Base-by-base conservation (phyloP, 202 grass and related monocot genomes). In the Schoenoplectus tabernaemontani region DNA sequence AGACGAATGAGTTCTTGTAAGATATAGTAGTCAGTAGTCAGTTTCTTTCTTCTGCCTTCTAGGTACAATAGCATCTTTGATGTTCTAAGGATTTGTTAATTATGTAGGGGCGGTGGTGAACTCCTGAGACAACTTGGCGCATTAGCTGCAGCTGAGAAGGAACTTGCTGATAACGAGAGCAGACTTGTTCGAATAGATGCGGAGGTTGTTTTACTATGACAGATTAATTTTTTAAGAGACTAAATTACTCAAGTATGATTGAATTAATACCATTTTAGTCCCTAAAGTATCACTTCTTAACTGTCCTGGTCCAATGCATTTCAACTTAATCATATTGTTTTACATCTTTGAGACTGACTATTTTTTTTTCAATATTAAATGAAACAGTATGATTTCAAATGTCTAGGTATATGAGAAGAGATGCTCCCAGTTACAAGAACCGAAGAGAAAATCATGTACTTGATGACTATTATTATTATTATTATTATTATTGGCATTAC, bases 101-200 rank as follows among this genome's bases (percentile, higher is more conserved):
- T 58, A 56, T 83, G 59, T 84, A 98, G 96, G 81, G 83, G 84
- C 77, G 85, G 85, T 67, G 91, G 88, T 33, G 83, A 92, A 50
- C 64, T 95, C 38, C 75, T 98, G 85, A 82, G 74, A 54, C 89
- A 95, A 82, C 89, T 98, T 20, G 83, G 92, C 69, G 86, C 91
- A 81, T 83, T 98, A 67, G 84, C 88, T 66, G 84, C 81, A 77
- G 88, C 96, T 74, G 91, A 98, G 83, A 78, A 69, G 83, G 86
- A 98, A 78, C 89, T 98, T 59, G 80, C 66, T 0, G 51, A 79
- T 71, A 87, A 87, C 73, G 83, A 95, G 71, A 83, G 86, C 62
- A 86, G 28, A 16, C 83, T 98, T 56, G 83, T 57, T 81, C 64
- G 57, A 81, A 92, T 98, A 71, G 89, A 95, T 79, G 77, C 89